Evolutionary conservation across 1,284 basidiomycete species (phyloP), one percentile per base, ranked within the genome.

Genomic region (Cryptococcus sp.): DNA sequence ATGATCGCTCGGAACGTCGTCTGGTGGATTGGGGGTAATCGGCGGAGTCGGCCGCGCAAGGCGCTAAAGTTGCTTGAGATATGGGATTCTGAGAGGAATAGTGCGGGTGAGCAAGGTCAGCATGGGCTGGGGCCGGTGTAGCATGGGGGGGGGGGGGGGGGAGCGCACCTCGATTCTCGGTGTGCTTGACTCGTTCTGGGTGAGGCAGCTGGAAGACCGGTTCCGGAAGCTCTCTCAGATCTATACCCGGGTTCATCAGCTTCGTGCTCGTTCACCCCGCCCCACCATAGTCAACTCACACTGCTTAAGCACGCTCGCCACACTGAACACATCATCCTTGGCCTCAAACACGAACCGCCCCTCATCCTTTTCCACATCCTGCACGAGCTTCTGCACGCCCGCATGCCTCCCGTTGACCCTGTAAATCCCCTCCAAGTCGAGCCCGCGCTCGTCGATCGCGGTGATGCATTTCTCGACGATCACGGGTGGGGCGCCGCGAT

Each of bases 291-390:
- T 2, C 21, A 15, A 46, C 56, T 52, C 42, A 68, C 78, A 61
- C 50, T 91, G 89, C 82, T 98, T 98, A 55, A 99, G 79, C 47
- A 98, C 81, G 0, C 91, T 91, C 4, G 91, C 84, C n/a, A 97
- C 87, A 11, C 87, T 88, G 69, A 86, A 89, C 0, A 94, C 82
- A 70, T 98, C 96, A 67, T 96, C 90, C 46, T 83, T 83, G 6
- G 82, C 77, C 12, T 82, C 79, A 70, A 98, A 95, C 53, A 82
- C 78, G 75, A 98, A 98, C 4, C 80, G 79, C n/a, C 81, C 78
- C 77, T 98, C 96, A 71, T 96, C 87, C 64, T 85, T 86, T 76
- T 98, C 95, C 57, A 97, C 86, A 65, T 86, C 87, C 65, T 91
- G 89, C 67, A 91, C 87, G 60, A 96, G 79, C 85, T 93, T 82